Base-by-base conservation (phyloP, 1,284 basidiomycete species). In the Gymnopus androsaceus region DNA sequence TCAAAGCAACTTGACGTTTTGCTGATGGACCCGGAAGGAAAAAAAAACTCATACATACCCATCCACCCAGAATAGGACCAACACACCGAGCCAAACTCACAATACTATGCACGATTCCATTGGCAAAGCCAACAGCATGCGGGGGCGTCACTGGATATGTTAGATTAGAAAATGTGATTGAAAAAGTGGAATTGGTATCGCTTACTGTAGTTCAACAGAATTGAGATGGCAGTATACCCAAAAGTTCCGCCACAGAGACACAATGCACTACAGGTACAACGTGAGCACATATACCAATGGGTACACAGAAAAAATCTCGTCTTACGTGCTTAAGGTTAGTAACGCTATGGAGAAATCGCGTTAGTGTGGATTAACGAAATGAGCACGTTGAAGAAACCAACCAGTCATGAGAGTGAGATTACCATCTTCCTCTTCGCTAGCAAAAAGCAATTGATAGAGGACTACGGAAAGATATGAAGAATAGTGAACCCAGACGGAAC, bases 81-180 rank as follows among this genome's bases (percentile, higher is more conserved):
- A 87, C 64, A 69, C 88, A 92, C 36, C 90, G 82, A 17, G 89
- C 89, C 30, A 92, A 80, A 66, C 88, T 90, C 61, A 90, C 90
- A 37, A 91, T 90, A 66, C 88, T 91, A 69, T 92, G 90, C 0
- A 88, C 90, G 37, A 89, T 82, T 17, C 90, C 90, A 63, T 92
- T 92, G 3, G 90, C 87, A 58, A 85, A 83, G 15, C 89, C 88
- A 25, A 92, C 81, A 15, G 87, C 80, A 54, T 78, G 78, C 5
- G 90, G 90, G 5, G 90, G 90, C 0, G 90, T 89, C 87, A 92
- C 89, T 92, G 56, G 31, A 37, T n/a, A n/a, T 44, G n/a, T n/a
- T n/a, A n/a, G n/a, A n/a, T n/a, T n/a, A n/a, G n/a, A 56, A 45
- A 19, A 44, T 21, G 19, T 15, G n/a, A 14, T 31, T 53, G 23